Conservation (phyloP, 2,329 filamentous ascomycete genomes). For the Exophiala aquamarina region DNA sequence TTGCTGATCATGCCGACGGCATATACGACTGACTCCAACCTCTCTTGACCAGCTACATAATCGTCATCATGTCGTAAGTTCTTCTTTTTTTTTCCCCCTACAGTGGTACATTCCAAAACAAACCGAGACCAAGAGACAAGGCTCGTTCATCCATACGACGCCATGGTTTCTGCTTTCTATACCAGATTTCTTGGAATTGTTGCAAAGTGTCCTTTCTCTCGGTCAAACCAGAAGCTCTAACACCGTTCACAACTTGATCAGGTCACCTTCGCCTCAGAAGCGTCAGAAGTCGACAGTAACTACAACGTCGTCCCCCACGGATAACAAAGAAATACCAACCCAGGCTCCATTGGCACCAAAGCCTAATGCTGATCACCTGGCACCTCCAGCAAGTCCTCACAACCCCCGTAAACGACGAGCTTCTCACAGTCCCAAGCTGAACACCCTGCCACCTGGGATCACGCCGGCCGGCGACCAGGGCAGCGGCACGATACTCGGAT, state of each 20-base stretch:
- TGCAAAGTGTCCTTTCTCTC: background rate
- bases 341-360: constrained; percentile 21
- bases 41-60: constrained; percentile 21
- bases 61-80: constrained; percentile 27
- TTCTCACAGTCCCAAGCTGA: constrained; percentile 32
- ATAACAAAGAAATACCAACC: constrained; percentile 16
- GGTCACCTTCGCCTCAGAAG: constrained; percentile 19
- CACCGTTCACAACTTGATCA: background rate
- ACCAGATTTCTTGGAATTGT: background rate
- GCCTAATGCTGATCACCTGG: constrained; percentile 19
- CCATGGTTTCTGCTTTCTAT: background rate
- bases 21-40: constrained; percentile 14
- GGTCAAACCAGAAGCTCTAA: background rate
- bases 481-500: constrained; percentile 18
- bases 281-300: constrained; percentile 15
- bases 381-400: constrained; percentile 14
- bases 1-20: constrained; percentile 22
- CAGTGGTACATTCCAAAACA: constrained; percentile 17
- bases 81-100: constrained; percentile 8
- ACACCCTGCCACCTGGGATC: constrained; percentile 24
- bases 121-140: constrained; percentile 4
- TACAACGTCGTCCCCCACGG: constrained; percentile 15
- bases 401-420: constrained; percentile 48
- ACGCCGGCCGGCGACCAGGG: constrained; percentile 7
- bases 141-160: background rate